Evolutionary conservation across 108 stramenopile species (phyloP), one percentile per base, ranked within the genome.

Genomic region (Schizochytrium sp.): DNA sequence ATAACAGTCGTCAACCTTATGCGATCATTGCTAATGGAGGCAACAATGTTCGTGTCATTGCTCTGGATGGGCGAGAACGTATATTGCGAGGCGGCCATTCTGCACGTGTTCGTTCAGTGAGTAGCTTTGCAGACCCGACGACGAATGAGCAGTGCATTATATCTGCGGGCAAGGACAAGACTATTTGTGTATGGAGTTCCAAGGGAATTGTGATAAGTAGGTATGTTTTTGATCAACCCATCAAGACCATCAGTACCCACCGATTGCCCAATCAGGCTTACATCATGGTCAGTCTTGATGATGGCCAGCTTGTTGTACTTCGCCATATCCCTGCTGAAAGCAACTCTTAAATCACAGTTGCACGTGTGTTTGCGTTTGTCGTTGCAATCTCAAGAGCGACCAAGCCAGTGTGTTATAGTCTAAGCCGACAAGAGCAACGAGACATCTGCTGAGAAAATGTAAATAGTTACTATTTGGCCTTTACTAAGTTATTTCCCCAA

Each of bases 221-320:
- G 42, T 69, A 69, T 38, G 28, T 38, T 38, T 69, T 69, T 69
- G 64, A 69, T 44, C 64, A 69, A 44, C 64, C 7, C 64, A 69
- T 69, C 64, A 3, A 69, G 64, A 44, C 64, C 5, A 38, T 69
- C 64, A 69, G 64, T 44, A 69, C 64, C 42, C 64, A 69, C 64
- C 64, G 64, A 7, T 44, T 69, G 42, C 64, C 64, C 28, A 13
- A 38, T 7, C 10, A 69, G 12, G 64, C 64, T 8, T 69, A 44
- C 28, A 38, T 69, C 15, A 69, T 69, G 12, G 64, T 69, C 64
- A 69, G 64, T 15, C 64, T 69, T 15, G 5, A 38, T 7, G 64
- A 69, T 15, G 64, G 64, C 64, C 64, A 69, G 64, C 64, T 69
- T 15, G 64, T 69, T 15, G 64, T 38, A 5, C 15, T 69, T 38